Base-by-base conservation (phyloP, 495 filamentous ascomycete species). In the Penicillium samsonianum region DNA sequence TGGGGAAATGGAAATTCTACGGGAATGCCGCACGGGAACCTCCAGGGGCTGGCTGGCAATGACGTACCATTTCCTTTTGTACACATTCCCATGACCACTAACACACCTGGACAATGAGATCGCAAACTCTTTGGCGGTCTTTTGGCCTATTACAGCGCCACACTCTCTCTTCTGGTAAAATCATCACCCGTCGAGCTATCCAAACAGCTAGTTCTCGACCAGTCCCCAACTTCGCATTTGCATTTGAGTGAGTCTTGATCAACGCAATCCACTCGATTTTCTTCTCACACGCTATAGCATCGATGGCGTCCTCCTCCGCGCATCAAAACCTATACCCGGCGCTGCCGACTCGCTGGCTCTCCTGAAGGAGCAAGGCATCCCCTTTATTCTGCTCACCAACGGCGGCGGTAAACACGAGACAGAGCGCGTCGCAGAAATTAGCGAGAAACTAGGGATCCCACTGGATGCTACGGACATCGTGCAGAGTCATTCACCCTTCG, bases 261-360 rank as follows among this genome's bases (percentile, higher is more conserved):
- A 54, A 55, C 30, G 48, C 19, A 55, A 38, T 43, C 42, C 23
- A 50, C 31, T 31, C 5, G 10, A 22, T 50, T 52, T 55, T 47
- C 53, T 56, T 49, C 65, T 19, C 19, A 5, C 17, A 3, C 37
- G 17, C 10, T 25, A 12, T 50, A 96, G 91, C 70, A 96, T 98
- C 66, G 94, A 99, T 69, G 95, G 95, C 58, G 95, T 99, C 25
- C 87, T 99, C 19, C 80, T 96, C n/a, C 91, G 92, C 67, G 85
- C 87, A 60, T 84, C 87, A 0, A 83, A 82, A 52, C 87, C 92
- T 9, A 84, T 96, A 33, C 87, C 92, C n/a, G 85, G 86, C 31
- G 95, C 95, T 0, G 76, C 83, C n/a, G 76, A 87, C 56, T 80
- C 92, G 14, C 80, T 99, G n/a, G 62, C 68, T 12, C 84, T 83